phyloP scores from a whole-genome alignment of 352 stramenopile species.

The Phytophthora pseudosyringae region DNA sequence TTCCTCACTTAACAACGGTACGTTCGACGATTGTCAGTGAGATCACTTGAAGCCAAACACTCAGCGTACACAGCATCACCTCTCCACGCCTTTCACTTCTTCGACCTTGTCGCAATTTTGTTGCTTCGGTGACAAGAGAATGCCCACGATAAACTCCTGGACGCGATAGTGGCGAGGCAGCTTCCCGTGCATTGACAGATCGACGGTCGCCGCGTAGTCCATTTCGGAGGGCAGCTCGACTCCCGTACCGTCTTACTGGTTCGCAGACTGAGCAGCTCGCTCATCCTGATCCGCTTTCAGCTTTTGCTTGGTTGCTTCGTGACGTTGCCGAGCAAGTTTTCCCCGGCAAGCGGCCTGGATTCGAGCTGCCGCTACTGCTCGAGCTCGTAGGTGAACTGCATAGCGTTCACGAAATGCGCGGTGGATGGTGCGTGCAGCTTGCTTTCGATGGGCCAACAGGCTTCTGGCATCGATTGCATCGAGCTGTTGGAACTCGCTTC shows the following conservation, averaged over 20 bases:
- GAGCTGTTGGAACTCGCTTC: slow-evolving; percentile 50
- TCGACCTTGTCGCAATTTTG: neutral
- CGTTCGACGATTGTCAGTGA: too few species aligned
- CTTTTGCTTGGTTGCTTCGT: slow-evolving; percentile 4
- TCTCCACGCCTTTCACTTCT: neutral
- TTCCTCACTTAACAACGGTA: too few species aligned
- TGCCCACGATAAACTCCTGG: slow-evolving; percentile 12
- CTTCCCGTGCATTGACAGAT: slow-evolving; percentile 16
- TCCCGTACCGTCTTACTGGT: slow-evolving; percentile 7
- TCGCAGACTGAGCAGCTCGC: neutral
- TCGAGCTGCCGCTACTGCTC: slow-evolving; percentile 27
- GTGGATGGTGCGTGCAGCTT: slow-evolving; percentile 51
- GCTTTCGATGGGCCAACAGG: neutral
- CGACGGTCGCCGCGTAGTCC: slow-evolving; percentile 18
- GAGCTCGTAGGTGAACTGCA: slow-evolving; percentile 36
- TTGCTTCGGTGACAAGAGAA: neutral
- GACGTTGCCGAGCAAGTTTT: slow-evolving; percentile 9
- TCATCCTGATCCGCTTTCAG: slow-evolving; percentile 4
- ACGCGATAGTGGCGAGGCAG: slow-evolving; percentile 4
- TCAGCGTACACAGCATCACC: too few species aligned
- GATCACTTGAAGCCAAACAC: too few species aligned
- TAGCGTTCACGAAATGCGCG: slow-evolving; percentile 45
- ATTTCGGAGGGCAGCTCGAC: neutral
- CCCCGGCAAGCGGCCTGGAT: slow-evolving; percentile 45
- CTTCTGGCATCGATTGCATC: slow-evolving; percentile 41